Evolutionary conservation across 768 basidiomycete genomes (phyloP), one percentile per base, ranked within the genome.

Genomic region (Inosperma sp.): DNA sequence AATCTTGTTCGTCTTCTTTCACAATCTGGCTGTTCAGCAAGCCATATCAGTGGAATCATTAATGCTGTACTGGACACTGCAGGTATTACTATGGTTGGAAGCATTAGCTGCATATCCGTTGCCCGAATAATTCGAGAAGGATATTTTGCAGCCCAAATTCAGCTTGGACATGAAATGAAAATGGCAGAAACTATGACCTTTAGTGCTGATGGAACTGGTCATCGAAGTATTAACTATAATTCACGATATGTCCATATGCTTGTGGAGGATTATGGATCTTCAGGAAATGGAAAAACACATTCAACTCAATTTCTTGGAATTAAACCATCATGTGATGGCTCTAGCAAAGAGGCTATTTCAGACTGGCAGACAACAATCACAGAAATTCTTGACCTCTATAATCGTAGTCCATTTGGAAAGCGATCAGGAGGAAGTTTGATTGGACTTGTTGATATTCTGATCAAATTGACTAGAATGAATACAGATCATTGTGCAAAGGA

Each of bases 401-500:
- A n/a, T n/a, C n/a, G n/a, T n/a, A n/a, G n/a, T n/a, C n/a, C n/a
- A n/a, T n/a, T n/a, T n/a, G n/a, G n/a, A n/a, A n/a, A n/a, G n/a
- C n/a, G n/a, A n/a, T n/a, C n/a, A n/a, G n/a, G n/a, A n/a, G n/a
- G n/a, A n/a, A n/a, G n/a, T n/a, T n/a, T n/a, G n/a, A n/a, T n/a
- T n/a, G n/a, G 29, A 16, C 45, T 47, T 27, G 23, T 47, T 9
- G 45, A 47, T 47, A 22, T 47, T 74, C 73, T 9, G 69, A 73
- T 59, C 77, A 60, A 59, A 31, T 41, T 61, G 3, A 47, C 44
- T 6, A 55, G 52, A 10, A n/a, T n/a, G n/a, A n/a, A n/a, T n/a
- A n/a, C n/a, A n/a, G n/a, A n/a, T n/a, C n/a, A n/a, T n/a, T n/a
- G 61, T 52, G 51, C 59, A 33, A 62, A 62, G 40, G 63, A 64